These are phyloP conservation scores for Tulasnella sp. DNA, from an alignment of 768 basidiomycete genomes.

Conservation along the genomic window DNA sequence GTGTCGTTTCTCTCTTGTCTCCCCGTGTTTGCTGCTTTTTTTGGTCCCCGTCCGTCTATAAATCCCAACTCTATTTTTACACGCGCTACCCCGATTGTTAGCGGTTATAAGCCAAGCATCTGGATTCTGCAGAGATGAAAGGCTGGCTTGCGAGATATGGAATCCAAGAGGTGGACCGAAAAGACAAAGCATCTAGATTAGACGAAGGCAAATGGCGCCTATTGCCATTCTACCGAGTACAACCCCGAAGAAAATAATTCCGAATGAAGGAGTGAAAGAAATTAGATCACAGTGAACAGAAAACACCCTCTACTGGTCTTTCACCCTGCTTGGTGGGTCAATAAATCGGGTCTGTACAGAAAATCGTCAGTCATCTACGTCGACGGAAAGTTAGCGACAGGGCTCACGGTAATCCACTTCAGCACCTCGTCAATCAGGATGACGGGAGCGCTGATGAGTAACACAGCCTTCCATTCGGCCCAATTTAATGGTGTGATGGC, in stretches of 20 bases:
- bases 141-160: no score
- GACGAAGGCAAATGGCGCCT: neutral
- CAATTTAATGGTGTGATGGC: slow-evolving; percentile 91
- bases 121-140: no score
- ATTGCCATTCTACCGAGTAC: neutral
- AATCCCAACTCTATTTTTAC: no score
- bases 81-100: no score
- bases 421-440: slow-evolving; percentile 82
- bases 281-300: neutral
- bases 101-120: no score
- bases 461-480: slow-evolving; percentile 90
- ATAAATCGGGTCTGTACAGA: neutral
- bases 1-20: no score
- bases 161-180: no score
- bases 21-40: no score
- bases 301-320: neutral
- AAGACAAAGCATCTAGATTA: neutral
- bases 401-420: slow-evolving; percentile 46
- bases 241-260: neutral
- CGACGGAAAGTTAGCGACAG: neutral
- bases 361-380: neutral
- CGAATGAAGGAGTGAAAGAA: neutral
- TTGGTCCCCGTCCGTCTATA: no score
- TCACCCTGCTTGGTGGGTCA: neutral
- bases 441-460: slow-evolving; percentile 81